Evolutionary conservation across 106 monocot species (phyloP).

Genomic region (Vanilla planifolia): DNA sequence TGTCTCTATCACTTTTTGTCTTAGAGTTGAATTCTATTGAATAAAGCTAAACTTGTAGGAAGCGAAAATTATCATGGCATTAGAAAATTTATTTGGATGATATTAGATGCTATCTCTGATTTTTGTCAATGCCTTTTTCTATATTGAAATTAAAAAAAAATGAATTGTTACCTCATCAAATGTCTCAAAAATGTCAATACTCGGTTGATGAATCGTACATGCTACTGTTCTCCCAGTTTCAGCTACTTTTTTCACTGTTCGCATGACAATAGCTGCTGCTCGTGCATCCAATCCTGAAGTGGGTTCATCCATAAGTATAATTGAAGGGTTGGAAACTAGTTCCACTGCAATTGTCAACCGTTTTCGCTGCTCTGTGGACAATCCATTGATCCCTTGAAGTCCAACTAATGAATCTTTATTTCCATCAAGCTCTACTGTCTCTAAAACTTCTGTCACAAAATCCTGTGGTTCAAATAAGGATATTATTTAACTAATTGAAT

Average conservation of each 20-base stretch:
- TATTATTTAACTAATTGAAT: not conserved
- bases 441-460: constrained; percentile 35
- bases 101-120: too few species aligned
- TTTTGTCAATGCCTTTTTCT: too few species aligned
- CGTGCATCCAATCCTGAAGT: constrained; percentile 24
- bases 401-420: constrained; percentile 43
- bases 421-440: constrained; percentile 32
- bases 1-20: too few species aligned
- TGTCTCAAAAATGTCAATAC: constrained; percentile 15
- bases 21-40: too few species aligned
- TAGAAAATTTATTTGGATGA: too few species aligned
- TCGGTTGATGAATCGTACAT: constrained; percentile 16
- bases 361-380: constrained; percentile 36
- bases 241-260: constrained; percentile 1
- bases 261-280: constrained; percentile 18
- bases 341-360: constrained; percentile 25
- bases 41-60: too few species aligned
- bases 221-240: constrained; percentile 8
- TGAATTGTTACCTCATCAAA: constrained; percentile 5
- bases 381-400: constrained; percentile 30
- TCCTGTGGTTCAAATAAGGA: constrained; percentile 13
- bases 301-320: constrained; percentile 28
- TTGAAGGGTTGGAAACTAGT: constrained; percentile 23
- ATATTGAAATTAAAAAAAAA: too few species aligned
- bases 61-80: too few species aligned